Conservation (phyloP, 805 yeast genomes). For the Wickerhamiella sergipiensis region DNA sequence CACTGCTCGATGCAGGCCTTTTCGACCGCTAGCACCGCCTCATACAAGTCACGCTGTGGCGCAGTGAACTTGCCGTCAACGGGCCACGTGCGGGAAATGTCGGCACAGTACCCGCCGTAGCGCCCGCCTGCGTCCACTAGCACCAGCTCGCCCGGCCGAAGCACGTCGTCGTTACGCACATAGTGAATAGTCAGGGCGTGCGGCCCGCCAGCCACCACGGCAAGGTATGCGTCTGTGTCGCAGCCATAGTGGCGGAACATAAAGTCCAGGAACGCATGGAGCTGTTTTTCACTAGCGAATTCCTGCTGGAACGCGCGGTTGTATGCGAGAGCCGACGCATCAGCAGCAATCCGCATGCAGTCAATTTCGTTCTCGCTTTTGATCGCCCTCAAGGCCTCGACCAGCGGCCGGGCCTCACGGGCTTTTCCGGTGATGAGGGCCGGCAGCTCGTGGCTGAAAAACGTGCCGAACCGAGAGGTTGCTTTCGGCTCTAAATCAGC, state of each 20-base stretch:
- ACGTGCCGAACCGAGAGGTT: slow-evolving; percentile 15
- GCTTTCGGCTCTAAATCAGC: slow-evolving; percentile 16
- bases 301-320: slow-evolving; percentile 58
- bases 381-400: slow-evolving; percentile 34
- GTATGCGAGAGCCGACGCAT: slow-evolving; percentile 69
- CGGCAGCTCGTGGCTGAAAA: slow-evolving; percentile 15
- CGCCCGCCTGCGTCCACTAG: slow-evolving; percentile 93
- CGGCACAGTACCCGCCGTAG: slow-evolving; percentile 88
- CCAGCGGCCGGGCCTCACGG: slow-evolving; percentile 10
- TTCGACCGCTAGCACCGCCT: slow-evolving; percentile 76
- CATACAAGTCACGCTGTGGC: slow-evolving; percentile 76
- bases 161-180: slow-evolving; percentile 76
- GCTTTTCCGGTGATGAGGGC: slow-evolving; percentile 2
- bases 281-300: slow-evolving; percentile 59
- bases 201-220: slow-evolving; percentile 90
- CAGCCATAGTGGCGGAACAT: slow-evolving; percentile 79
- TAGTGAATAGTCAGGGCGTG: slow-evolving; percentile 89
- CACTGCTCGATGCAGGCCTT: slow-evolving; percentile 64
- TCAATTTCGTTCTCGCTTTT: slow-evolving; percentile 67
- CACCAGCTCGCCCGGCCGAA: slow-evolving; percentile 67
- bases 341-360: slow-evolving; percentile 72
- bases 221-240: slow-evolving; percentile 78
- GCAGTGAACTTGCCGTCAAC: slow-evolving; percentile 56
- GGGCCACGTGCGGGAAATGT: slow-evolving; percentile 96
- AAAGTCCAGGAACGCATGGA: slow-evolving; percentile 71